Evolutionary conservation across 176 grass and related monocot species (phyloP).

Genomic region (Avena sativa): DNA sequence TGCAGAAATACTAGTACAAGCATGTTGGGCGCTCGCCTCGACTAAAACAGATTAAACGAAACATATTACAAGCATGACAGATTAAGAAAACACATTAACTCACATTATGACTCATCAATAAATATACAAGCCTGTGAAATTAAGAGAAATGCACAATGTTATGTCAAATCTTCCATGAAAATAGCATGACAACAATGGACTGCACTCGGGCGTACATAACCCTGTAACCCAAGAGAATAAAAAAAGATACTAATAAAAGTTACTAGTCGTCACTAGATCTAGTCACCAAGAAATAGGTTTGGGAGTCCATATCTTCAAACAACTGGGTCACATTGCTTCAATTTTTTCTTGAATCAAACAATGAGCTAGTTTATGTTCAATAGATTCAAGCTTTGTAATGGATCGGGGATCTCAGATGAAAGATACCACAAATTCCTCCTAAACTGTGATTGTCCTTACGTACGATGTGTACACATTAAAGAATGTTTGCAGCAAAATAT

Average conservation of each 20-base stretch:
- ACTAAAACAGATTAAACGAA: not conserved
- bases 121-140: not conserved
- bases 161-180: not conserved
- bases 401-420: not conserved
- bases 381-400: not conserved
- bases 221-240: not conserved
- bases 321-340: not conserved
- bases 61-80: not conserved
- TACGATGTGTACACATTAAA: not conserved
- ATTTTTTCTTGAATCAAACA: not conserved
- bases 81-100: not conserved
- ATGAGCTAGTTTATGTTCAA: not conserved
- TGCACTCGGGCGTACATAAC: not conserved
- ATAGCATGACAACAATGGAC: not conserved
- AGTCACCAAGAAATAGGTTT: not conserved
- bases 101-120: not conserved
- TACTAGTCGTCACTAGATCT: not conserved
- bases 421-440: not conserved
- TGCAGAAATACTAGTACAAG: not conserved
- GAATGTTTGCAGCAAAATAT: not conserved
- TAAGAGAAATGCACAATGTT: not conserved
- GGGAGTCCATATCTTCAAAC: not conserved
- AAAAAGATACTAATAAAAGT: not conserved
- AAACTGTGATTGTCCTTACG: slow-evolving; percentile 5
- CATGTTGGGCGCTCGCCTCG: not conserved